These are phyloP conservation scores for Cryomyces minteri DNA, from an alignment of 495 filamentous ascomycete species.

Conservation along the genomic window DNA sequence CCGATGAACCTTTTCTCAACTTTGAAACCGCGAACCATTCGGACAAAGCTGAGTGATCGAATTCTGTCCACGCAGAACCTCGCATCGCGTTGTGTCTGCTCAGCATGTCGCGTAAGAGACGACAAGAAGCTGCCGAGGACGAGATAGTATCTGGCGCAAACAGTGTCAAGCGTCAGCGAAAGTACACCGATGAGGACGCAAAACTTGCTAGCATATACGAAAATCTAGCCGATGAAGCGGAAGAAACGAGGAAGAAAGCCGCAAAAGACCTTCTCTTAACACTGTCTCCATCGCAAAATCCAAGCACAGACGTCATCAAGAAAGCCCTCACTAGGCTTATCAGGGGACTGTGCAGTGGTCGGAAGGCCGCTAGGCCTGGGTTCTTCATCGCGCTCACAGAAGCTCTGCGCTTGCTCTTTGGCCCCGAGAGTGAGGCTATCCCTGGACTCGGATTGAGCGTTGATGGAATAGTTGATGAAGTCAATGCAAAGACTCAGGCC, in stretches of 20 bases:
- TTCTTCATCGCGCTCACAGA: constrained; percentile 83
- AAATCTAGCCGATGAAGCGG: constrained; percentile 20
- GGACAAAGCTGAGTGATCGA: no score
- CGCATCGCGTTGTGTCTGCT: no score
- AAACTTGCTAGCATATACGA: constrained; percentile 10
- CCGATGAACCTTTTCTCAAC: no score
- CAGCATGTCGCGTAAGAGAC: constrained; percentile 8
- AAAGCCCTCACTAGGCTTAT: constrained; percentile 44
- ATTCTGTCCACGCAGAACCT: no score
- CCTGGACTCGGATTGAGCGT: constrained; percentile 16
- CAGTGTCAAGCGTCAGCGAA: constrained; percentile 6
- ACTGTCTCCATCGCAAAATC: constrained; percentile 13
- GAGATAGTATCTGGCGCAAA: background rate
- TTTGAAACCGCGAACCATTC: no score
- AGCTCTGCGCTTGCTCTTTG: constrained; percentile 46
- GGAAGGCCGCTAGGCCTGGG: constrained; percentile 78
- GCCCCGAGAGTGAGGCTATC: constrained; percentile 19
- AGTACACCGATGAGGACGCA: constrained; percentile 10
- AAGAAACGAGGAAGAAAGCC: constrained; percentile 20
- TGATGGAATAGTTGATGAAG: background rate
- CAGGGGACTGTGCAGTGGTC: constrained; percentile 72
- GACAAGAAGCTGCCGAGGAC: constrained; percentile 1
- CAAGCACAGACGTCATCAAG: constrained; percentile 11
- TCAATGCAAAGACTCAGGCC: constrained; percentile 38
- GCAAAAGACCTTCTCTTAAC: constrained; percentile 21